These are phyloP conservation scores for Lactarius deliciosus DNA, from an alignment of 768 basidiomycete species.

Conservation along the genomic window DNA sequence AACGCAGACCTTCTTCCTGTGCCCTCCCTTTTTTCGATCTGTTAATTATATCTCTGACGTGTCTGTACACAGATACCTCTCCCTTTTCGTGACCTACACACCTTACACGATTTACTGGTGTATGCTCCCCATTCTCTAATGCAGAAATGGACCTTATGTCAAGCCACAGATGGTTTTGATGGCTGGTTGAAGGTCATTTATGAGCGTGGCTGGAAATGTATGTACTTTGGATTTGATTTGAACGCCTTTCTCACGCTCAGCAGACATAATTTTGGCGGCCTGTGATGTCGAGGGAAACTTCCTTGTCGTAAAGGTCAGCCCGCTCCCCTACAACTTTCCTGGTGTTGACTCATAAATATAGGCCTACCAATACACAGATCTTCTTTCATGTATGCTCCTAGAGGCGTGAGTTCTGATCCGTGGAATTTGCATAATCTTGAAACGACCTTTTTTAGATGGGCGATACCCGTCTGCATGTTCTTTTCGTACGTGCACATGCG, in stretches of 20 bases:
- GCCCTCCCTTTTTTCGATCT: conserved; percentile 36
- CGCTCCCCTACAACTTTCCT: conserved; percentile 1
- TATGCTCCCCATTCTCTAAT: conserved; percentile 39
- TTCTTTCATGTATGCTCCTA: conserved; percentile 87
- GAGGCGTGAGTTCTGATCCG: conserved; percentile 59
- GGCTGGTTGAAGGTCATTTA: conserved; percentile 79
- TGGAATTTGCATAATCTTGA: not conserved
- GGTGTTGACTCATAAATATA: conserved; percentile 31
- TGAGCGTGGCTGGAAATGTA: conserved; percentile 87
- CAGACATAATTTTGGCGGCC: conserved; percentile 75
- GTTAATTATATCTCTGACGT: not conserved
- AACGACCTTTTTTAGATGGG: conserved; percentile 57
- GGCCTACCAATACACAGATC: conserved; percentile 84
- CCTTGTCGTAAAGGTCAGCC: conserved; percentile 66
- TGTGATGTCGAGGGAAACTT: conserved; percentile 91
- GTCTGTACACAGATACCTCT: conserved; percentile 59
- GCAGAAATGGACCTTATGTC: not conserved
- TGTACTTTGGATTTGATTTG: conserved; percentile 1
- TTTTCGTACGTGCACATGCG: conserved; percentile 84
- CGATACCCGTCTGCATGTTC: conserved; percentile 83
- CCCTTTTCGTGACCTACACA: conserved; percentile 72
- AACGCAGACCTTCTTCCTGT: conserved; percentile 85
- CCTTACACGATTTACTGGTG: conserved; percentile 90
- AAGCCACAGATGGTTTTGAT: conserved; percentile 63
- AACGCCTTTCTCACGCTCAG: conserved; percentile 1